Conservation (phyloP, 2,329 filamentous ascomycete genomes). For the Elsinoe batatas region DNA sequence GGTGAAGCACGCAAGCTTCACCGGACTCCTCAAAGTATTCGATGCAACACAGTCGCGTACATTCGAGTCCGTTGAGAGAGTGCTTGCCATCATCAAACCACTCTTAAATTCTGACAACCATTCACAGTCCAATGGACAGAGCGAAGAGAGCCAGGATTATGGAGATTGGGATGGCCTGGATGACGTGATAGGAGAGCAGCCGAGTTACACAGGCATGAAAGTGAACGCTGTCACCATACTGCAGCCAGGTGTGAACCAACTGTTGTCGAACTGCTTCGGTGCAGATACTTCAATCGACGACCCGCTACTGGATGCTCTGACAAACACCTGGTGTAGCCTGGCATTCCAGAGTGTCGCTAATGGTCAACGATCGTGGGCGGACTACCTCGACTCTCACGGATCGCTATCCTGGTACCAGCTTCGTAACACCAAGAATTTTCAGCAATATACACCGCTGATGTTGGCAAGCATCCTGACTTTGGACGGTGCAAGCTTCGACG, state of each 20-base stretch:
- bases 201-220: background rate
- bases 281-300: slow-evolving; percentile 48
- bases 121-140: slow-evolving; percentile 26
- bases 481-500: slow-evolving; percentile 31
- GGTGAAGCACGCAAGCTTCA: slow-evolving; percentile 30
- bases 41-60: slow-evolving; percentile 34
- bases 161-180: slow-evolving; percentile 49
- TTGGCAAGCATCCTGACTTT: slow-evolving; percentile 32
- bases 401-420: slow-evolving; percentile 41
- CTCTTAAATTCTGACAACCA: slow-evolving; percentile 26
- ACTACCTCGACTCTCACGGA: slow-evolving; percentile 47
- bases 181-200: slow-evolving; percentile 22
- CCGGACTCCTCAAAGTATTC: slow-evolving; percentile 42
- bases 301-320: slow-evolving; percentile 38
- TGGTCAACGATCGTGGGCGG: slow-evolving; percentile 41
- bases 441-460: slow-evolving; percentile 38
- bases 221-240: background rate
- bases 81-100: slow-evolving; percentile 37
- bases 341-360: slow-evolving; percentile 39
- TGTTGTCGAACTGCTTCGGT: slow-evolving; percentile 53
- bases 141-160: slow-evolving; percentile 56
- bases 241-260: slow-evolving; percentile 35
- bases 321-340: slow-evolving; percentile 47
- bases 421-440: slow-evolving; percentile 36
- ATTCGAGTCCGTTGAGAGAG: slow-evolving; percentile 39